Evolutionary conservation across 495 filamentous ascomycete species (phyloP).

Genomic region (Xylaria telfairii): DNA sequence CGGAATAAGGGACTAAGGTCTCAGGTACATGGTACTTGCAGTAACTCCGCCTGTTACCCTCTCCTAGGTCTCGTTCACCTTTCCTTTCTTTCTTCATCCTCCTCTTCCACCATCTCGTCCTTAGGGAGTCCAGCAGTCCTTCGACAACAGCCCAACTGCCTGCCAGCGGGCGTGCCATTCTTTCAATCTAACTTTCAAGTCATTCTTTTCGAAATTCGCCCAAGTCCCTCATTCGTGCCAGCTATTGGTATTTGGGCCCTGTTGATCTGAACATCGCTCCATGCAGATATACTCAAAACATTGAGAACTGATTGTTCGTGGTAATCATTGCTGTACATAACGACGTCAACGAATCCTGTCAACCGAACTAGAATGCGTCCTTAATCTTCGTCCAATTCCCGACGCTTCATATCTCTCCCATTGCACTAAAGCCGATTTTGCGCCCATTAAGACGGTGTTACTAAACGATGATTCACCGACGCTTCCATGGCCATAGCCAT

Average conservation of each 20-base stretch:
- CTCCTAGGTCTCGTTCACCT: constrained; percentile 36
- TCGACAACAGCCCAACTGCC: constrained; percentile 44
- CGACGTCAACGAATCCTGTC: constrained; percentile 26
- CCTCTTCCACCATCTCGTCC: constrained; percentile 36
- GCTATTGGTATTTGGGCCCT: constrained; percentile 21
- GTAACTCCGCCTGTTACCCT: constrained; percentile 28
- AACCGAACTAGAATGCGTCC: neutral
- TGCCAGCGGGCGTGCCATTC: constrained; percentile 58
- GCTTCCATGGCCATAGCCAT: constrained; percentile 33
- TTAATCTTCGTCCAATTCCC: neutral
- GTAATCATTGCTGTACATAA: constrained; percentile 22
- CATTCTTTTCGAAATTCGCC: constrained; percentile 39
- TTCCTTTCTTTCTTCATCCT: constrained; percentile 47
- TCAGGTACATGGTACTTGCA: constrained; percentile 11
- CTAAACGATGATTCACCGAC: constrained; percentile 15
- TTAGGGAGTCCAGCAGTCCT: constrained; percentile 31
- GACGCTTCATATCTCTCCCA: neutral
- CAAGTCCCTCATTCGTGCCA: constrained; percentile 35
- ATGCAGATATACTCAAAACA: neutral
- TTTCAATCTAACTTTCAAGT: constrained; percentile 46
- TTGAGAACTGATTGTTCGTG: constrained; percentile 25
- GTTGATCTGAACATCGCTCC: constrained; percentile 21
- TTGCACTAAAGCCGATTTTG: neutral
- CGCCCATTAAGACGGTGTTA: neutral
- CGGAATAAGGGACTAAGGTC: constrained; percentile 27